phyloP scores from a whole-genome alignment of 768 basidiomycete genomes.

The Lactarius vividus region DNA sequence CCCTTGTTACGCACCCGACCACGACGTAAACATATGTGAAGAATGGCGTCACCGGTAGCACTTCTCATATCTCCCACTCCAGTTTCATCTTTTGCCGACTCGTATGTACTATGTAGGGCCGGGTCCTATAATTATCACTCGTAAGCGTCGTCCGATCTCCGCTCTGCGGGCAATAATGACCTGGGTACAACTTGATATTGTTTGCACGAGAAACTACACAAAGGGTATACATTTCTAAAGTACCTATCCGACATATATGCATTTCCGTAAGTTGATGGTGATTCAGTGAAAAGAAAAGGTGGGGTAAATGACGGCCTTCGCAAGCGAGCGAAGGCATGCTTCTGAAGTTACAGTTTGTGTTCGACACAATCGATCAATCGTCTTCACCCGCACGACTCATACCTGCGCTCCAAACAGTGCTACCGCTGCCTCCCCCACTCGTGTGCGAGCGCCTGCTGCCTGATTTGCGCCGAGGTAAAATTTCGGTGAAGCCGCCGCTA shows the following conservation, averaged over 20 bases:
- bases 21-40: conserved; percentile 5
- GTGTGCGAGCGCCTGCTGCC: conserved; percentile 57
- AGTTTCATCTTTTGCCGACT: conserved; percentile 7
- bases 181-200: background rate
- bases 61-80: background rate
- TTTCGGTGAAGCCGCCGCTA: conserved; percentile 76
- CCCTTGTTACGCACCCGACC: conserved; percentile 53
- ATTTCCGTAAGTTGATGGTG: conserved; percentile 17
- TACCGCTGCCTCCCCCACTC: conserved; percentile 65
- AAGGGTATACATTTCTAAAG: conserved; percentile 23
- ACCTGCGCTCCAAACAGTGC: conserved; percentile 87
- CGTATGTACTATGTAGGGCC: background rate
- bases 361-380: conserved; percentile 30
- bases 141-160: background rate
- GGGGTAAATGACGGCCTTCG: conserved; percentile 23
- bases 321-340: background rate
- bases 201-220: conserved; percentile 22
- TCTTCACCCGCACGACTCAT: conserved; percentile 60
- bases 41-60: background rate
- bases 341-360: conserved; percentile 7
- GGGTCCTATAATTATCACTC: background rate
- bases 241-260: conserved; percentile 20
- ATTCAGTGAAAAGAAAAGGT: conserved; percentile 12
- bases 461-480: conserved; percentile 47
- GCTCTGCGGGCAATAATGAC: background rate